These are phyloP conservation scores for Colletotrichum sp. DNA, from an alignment of 2,329 filamentous ascomycete species.

Conservation along the genomic window DNA sequence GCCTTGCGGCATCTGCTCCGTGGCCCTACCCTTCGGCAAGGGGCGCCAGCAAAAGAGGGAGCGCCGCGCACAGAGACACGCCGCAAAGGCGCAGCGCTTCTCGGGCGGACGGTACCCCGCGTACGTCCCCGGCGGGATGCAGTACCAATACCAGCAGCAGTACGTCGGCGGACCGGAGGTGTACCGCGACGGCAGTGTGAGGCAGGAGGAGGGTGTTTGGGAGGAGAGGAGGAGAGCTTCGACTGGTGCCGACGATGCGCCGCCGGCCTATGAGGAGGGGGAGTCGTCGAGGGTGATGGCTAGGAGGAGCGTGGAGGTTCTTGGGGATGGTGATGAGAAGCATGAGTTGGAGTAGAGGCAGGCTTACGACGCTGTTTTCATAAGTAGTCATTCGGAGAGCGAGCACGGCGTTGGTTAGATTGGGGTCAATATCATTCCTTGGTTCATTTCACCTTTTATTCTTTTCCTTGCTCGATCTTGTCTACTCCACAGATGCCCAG, in stretches of 20 bases:
- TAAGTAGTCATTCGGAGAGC: neutral
- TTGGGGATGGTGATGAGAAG: neutral
- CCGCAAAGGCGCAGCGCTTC: constrained; percentile 6
- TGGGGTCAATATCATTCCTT: neutral
- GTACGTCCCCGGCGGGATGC: neutral
- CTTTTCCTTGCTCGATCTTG: neutral
- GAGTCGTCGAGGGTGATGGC: neutral
- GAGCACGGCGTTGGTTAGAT: neutral
- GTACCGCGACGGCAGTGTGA: neutral
- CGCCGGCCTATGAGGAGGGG: constrained; percentile 9
- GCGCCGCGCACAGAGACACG: neutral
- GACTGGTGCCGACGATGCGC: neutral
- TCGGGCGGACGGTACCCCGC: neutral
- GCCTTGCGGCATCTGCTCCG: constrained; percentile 17
- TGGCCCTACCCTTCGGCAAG: constrained; percentile 6
- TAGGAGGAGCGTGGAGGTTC: constrained; percentile 1
- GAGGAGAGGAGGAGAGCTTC: neutral
- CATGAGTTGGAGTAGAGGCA: neutral
- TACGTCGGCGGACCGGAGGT: neutral
- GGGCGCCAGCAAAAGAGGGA: constrained; percentile 16
- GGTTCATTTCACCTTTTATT: constrained; percentile 7
- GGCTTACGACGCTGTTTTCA: neutral
- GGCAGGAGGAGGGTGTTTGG: neutral
- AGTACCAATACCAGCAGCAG: neutral
- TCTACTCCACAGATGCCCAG: constrained; percentile 17